A percentile compares a stretch with the other conserved stretches of the same genome.
phyloP scores from a whole-genome alignment of 257 asterid genomes.

The Schizonepeta tenuifolia region DNA sequence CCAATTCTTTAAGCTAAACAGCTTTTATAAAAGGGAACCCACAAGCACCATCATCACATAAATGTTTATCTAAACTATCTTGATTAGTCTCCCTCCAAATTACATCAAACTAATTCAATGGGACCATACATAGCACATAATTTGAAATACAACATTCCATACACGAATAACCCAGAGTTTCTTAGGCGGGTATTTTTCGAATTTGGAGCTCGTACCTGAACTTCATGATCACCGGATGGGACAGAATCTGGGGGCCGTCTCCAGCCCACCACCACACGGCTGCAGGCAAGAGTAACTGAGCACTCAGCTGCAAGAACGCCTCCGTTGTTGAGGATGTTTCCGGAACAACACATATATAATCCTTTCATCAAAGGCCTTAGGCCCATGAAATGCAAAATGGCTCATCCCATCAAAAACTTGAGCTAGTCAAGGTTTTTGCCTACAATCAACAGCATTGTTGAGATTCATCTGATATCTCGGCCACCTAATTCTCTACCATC shows the following conservation, averaged over 20 bases:
- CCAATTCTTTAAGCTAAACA: background rate
- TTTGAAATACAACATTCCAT: background rate
- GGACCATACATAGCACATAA: background rate
- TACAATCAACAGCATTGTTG: constrained; percentile 35
- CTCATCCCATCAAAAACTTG: background rate
- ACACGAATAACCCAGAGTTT: background rate
- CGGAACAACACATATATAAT: background rate
- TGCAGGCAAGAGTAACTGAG: background rate
- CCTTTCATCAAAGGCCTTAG: background rate
- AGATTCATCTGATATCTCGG: constrained; percentile 53
- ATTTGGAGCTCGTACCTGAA: constrained; percentile 8
- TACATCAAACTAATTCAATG: constrained; percentile 7
- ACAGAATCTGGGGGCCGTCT: background rate
- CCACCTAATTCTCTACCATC: constrained; percentile 55
- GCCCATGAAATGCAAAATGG: constrained; percentile 5
- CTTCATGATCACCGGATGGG: background rate
- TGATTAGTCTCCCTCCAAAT: constrained; percentile 26
- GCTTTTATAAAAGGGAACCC: background rate
- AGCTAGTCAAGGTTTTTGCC: no score
- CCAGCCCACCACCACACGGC: background rate
- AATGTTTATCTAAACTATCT: constrained; percentile 29
- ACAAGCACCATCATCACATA: constrained; percentile 1
- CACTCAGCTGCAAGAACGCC: background rate
- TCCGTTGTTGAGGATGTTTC: background rate
- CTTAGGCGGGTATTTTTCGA: background rate